phyloP scores from a whole-genome alignment of 768 basidiomycete genomes.

The Tulasnella sp. region DNA sequence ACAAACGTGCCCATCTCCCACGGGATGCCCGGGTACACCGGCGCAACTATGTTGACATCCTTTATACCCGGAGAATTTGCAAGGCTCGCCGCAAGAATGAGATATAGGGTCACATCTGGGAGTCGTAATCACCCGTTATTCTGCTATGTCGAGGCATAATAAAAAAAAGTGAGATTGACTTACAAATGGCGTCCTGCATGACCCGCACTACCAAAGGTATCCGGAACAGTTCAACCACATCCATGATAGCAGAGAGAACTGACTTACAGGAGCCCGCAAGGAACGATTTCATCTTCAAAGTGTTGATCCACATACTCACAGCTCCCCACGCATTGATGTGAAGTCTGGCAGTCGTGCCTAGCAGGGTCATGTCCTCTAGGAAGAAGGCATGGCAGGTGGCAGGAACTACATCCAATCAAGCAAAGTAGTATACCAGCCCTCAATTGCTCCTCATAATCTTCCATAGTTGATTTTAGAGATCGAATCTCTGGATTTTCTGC shows the following conservation, averaged over 20 bases:
- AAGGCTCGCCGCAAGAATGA: slow-evolving; percentile 6
- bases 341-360: slow-evolving; percentile 8
- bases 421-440: slow-evolving; percentile 38
- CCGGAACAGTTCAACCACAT: too few species aligned
- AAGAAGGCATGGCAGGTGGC: slow-evolving; percentile 5
- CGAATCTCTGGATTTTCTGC: slow-evolving; percentile 33
- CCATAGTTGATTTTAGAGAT: slow-evolving; percentile 33
- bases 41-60: not conserved
- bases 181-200: slow-evolving; percentile 7
- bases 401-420: slow-evolving; percentile 21
- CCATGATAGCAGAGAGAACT: too few species aligned
- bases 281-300: not conserved
- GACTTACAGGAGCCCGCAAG: too few species aligned
- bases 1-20: not conserved
- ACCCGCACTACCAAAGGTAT: slow-evolving; percentile 5
- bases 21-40: not conserved
- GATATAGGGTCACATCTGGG: not conserved
- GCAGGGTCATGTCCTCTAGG: not conserved
- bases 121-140: too few species aligned
- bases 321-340: not conserved
- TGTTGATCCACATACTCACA: slow-evolving; percentile 2
- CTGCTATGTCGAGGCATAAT: not conserved
- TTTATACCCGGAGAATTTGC: not conserved
- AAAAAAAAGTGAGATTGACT: not conserved
- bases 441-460: slow-evolving; percentile 34